A percentile compares a stretch with the other conserved stretches of the same genome.
These are phyloP conservation scores for Penicillium sp. DNA, from an alignment of 2,329 filamentous ascomycete genomes.

Conservation along the genomic window DNA sequence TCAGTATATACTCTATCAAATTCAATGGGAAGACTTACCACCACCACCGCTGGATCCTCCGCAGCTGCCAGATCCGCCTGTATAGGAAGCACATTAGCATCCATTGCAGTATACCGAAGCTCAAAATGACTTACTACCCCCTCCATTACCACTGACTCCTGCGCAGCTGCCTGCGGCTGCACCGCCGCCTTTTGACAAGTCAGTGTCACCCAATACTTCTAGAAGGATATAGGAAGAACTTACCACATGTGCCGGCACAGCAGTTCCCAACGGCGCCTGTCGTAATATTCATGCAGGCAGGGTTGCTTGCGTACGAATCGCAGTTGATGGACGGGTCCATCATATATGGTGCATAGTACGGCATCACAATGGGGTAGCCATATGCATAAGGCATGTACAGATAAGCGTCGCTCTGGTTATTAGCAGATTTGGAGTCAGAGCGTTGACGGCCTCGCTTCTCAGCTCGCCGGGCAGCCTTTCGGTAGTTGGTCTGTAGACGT, in stretches of 20 bases:
- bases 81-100: neutral
- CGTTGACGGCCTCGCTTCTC: slow-evolving; percentile 29
- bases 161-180: slow-evolving; percentile 24
- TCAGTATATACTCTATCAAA: neutral
- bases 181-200: neutral
- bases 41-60: slow-evolving; percentile 15
- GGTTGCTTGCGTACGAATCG: slow-evolving; percentile 45
- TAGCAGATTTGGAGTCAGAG: slow-evolving; percentile 31
- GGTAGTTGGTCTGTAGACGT: slow-evolving; percentile 52
- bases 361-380: slow-evolving; percentile 47
- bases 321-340: slow-evolving; percentile 44
- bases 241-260: slow-evolving; percentile 46
- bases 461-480: slow-evolving; percentile 34
- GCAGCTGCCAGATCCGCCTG: slow-evolving; percentile 7
- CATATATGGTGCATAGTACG: slow-evolving; percentile 49
- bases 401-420: slow-evolving; percentile 5
- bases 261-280: slow-evolving; percentile 48
- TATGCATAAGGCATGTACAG: slow-evolving; percentile 40
- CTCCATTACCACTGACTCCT: slow-evolving; percentile 26
- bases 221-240: neutral
- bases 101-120: neutral
- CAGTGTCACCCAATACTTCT: neutral
- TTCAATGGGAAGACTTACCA: slow-evolving; percentile 5
- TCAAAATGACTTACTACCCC: slow-evolving; percentile 7
- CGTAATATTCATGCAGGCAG: slow-evolving; percentile 44